These are phyloP conservation scores for Amanita pallidorosea DNA, from an alignment of 768 basidiomycete genomes.

Conservation along the genomic window DNA sequence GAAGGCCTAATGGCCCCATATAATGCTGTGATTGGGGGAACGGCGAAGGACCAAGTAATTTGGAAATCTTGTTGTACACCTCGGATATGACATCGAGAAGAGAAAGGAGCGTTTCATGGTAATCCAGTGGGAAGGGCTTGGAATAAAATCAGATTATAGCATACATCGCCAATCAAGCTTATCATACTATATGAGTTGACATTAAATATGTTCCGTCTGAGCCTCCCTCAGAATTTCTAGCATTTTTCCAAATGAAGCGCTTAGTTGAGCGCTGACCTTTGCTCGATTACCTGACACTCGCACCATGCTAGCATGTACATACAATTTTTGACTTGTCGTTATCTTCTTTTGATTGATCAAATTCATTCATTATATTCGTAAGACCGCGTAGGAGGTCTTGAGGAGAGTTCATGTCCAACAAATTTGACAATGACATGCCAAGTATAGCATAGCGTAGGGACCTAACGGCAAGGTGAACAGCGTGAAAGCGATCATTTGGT, in stretches of 20 bases:
- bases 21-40: constrained; percentile 59
- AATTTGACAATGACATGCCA: constrained; percentile 75
- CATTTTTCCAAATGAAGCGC: constrained; percentile 48
- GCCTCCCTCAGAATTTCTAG: constrained; percentile 43
- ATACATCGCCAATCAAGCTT: neutral
- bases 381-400: constrained; percentile 72
- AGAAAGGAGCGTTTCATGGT: constrained; percentile 81
- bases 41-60: constrained; percentile 74
- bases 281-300: constrained; percentile 6
- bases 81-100: constrained; percentile 85
- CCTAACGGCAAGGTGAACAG: constrained; percentile 24
- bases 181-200: constrained; percentile 59
- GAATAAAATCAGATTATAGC: constrained; percentile 4
- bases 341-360: constrained; percentile 70
- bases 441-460: constrained; percentile 77
- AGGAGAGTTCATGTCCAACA: constrained; percentile 74
- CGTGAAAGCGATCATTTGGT: neutral
- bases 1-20: constrained; percentile 67
- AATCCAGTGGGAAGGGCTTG: constrained; percentile 84
- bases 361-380: constrained; percentile 61
- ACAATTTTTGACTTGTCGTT: constrained; percentile 69
- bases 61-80: constrained; percentile 79
- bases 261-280: constrained; percentile 20
- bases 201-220: constrained; percentile 62
- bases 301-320: constrained; percentile 7